Conservation (phyloP, 2,329 filamentous ascomycete genomes). For the Fusarium phyllophilum region DNA sequence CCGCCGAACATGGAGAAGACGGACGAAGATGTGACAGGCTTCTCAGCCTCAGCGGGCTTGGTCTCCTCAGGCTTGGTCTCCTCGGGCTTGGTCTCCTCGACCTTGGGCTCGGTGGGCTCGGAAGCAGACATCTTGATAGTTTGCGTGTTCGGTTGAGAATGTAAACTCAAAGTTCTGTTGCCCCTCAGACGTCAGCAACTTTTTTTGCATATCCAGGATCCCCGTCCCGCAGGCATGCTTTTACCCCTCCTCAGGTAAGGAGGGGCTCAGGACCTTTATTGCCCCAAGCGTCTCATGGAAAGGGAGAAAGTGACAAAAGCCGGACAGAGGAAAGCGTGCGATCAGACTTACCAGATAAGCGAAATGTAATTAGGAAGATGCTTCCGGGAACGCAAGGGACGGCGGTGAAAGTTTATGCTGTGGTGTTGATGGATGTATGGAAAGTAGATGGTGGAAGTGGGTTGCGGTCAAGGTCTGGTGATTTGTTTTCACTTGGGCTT, state of each 20-base stretch:
- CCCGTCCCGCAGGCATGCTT: constrained; percentile 35
- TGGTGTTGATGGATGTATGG: constrained; percentile 26
- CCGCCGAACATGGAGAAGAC: constrained; percentile 99
- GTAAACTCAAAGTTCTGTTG: constrained; percentile 15
- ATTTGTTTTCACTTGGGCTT: constrained; percentile 38
- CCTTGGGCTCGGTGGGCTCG: constrained; percentile 65
- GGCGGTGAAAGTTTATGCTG: constrained; percentile 17
- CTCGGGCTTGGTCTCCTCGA: constrained; percentile 55
- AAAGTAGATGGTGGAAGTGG: constrained; percentile 33
- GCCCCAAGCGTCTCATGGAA: constrained; percentile 11
- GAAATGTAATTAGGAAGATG: constrained; percentile 24
- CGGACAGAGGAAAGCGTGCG: not conserved
- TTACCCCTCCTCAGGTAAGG: constrained; percentile 33
- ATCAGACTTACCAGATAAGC: constrained; percentile 36
- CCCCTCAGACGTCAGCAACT: constrained; percentile 34
- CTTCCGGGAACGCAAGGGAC: constrained; percentile 7
- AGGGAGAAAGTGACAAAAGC: not conserved
- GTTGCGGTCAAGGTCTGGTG: constrained; percentile 42
- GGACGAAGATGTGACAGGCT: constrained; percentile 66
- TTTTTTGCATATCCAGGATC: constrained; percentile 16
- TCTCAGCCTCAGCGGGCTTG: constrained; percentile 37
- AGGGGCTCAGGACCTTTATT: constrained; percentile 32
- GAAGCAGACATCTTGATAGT: constrained; percentile 58
- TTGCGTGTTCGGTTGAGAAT: constrained; percentile 25
- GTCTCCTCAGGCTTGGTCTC: constrained; percentile 43